These are phyloP conservation scores for Neurospora sp. DNA, from an alignment of 2,329 filamentous ascomycete species.

Conservation along the genomic window DNA sequence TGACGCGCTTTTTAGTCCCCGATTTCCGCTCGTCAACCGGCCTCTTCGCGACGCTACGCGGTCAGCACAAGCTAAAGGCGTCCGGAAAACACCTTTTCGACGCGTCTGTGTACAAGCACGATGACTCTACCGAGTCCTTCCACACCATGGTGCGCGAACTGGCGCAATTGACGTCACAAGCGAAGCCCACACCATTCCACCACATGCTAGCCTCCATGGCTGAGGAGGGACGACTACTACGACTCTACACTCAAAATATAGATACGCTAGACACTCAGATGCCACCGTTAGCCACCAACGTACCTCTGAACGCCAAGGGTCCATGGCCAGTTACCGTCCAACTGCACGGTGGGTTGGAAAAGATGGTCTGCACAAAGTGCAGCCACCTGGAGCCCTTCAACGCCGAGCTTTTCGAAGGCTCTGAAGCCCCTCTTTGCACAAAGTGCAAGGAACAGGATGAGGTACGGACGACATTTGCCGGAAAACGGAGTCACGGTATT, in stretches of 20 bases:
- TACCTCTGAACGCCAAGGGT: constrained; percentile 72
- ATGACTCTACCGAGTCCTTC: constrained; percentile 78
- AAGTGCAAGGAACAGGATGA: constrained; percentile 66
- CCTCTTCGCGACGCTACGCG: constrained; percentile 75
- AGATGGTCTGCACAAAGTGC: constrained; percentile 97
- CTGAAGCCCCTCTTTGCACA: constrained; percentile 69
- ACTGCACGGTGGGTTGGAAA: constrained; percentile 83
- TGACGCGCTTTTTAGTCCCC: constrained; percentile 51
- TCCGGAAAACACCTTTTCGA: constrained; percentile 96
- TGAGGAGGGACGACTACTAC: constrained; percentile 73
- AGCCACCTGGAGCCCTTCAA: constrained; percentile 67
- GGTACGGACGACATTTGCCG: constrained; percentile 63
- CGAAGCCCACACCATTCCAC: constrained; percentile 81
- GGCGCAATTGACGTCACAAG: constrained; percentile 65
- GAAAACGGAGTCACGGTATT: constrained; percentile 88
- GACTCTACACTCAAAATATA: constrained; percentile 94
- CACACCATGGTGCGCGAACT: constrained; percentile 93
- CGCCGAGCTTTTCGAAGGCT: constrained; percentile 69
- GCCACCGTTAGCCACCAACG: constrained; percentile 65
- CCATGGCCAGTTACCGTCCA: constrained; percentile 93
- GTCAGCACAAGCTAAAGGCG: constrained; percentile 80
- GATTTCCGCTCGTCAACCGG: constrained; percentile 91
- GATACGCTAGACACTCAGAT: constrained; percentile 87
- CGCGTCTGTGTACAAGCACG: constrained; percentile 92
- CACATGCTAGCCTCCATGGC: constrained; percentile 86